Conservation (phyloP, 2,329 filamentous ascomycete genomes). For the Sclerotinia spermophila region DNA sequence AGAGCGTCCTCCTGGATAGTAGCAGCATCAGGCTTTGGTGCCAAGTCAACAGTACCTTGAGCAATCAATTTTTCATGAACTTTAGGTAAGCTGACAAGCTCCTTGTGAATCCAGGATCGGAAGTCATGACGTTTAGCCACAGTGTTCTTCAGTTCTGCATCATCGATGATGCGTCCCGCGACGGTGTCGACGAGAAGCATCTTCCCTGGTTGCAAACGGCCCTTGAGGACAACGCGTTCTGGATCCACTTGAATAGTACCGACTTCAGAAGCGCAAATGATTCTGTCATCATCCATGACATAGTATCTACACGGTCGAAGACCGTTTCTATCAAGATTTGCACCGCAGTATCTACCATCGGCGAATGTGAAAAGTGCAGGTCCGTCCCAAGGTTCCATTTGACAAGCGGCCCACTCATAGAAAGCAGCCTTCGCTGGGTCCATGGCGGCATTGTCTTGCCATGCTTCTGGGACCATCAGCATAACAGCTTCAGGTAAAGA, state of each 20-base stretch:
- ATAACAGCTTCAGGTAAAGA: constrained; percentile 95
- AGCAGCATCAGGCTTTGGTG: constrained; percentile 61
- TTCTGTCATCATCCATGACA: constrained; percentile 92
- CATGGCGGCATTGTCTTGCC: constrained; percentile 91
- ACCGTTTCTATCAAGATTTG: constrained; percentile 93
- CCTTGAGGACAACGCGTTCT: constrained; percentile 87
- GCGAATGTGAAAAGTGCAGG: constrained; percentile 96
- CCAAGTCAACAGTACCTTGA: constrained; percentile 59
- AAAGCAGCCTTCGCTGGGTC: constrained; percentile 94
- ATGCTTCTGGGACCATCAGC: constrained; percentile 97
- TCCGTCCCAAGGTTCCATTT: constrained; percentile 99
- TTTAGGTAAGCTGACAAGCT: constrained; percentile 76
- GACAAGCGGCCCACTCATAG: constrained; percentile 97
- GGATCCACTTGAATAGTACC: constrained; percentile 90
- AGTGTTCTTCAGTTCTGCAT: constrained; percentile 83
- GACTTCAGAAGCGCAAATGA: constrained; percentile 95
- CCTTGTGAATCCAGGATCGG: constrained; percentile 78
- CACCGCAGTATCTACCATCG: constrained; percentile 93
- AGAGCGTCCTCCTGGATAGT: constrained; percentile 80
- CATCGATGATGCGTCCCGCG: constrained; percentile 88
- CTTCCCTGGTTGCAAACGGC: constrained; percentile 86
- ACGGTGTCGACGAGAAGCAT: constrained; percentile 95
- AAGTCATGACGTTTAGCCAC: constrained; percentile 88
- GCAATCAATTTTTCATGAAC: constrained; percentile 61
- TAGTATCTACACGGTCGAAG: constrained; percentile 95